phyloP scores from a whole-genome alignment of 2,329 filamentous ascomycete genomes.

The Fusarium pseudograminearum region DNA sequence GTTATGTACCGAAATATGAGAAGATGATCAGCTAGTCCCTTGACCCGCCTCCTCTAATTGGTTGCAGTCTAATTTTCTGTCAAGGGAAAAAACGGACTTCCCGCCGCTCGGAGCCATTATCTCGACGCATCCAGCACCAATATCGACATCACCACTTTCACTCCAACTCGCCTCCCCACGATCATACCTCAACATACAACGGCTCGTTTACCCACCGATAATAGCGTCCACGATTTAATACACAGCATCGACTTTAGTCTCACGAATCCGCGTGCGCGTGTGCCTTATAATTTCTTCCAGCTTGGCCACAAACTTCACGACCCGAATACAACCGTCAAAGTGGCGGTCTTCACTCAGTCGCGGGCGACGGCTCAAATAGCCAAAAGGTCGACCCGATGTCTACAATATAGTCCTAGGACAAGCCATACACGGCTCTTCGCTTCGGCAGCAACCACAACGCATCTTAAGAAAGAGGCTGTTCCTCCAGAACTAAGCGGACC shows the following conservation, averaged over 20 bases:
- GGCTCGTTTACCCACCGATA: not conserved
- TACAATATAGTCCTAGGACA: slow-evolving; percentile 53
- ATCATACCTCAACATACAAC: not conserved
- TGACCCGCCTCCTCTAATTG: slow-evolving; percentile 37
- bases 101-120: slow-evolving; percentile 16
- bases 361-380: slow-evolving; percentile 60
- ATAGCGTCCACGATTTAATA: too few relatives aligned
- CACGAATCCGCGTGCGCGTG: slow-evolving; percentile 15
- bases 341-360: slow-evolving; percentile 55
- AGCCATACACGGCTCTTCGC: slow-evolving; percentile 54
- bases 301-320: slow-evolving; percentile 22
- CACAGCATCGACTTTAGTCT: not conserved
- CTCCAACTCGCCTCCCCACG: slow-evolving; percentile 4
- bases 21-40: slow-evolving; percentile 6
- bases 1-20: not conserved
- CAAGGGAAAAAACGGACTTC: slow-evolving; percentile 43
- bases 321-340: slow-evolving; percentile 44
- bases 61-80: slow-evolving; percentile 22
- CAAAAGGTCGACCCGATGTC: slow-evolving; percentile 54
- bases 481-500: slow-evolving; percentile 36
- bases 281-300: slow-evolving; percentile 22
- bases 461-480: slow-evolving; percentile 41
- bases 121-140: slow-evolving; percentile 23
- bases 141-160: slow-evolving; percentile 26
- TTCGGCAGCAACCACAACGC: slow-evolving; percentile 46